phyloP scores from a whole-genome alignment of 768 basidiomycete genomes.

The Collybia sordida region DNA sequence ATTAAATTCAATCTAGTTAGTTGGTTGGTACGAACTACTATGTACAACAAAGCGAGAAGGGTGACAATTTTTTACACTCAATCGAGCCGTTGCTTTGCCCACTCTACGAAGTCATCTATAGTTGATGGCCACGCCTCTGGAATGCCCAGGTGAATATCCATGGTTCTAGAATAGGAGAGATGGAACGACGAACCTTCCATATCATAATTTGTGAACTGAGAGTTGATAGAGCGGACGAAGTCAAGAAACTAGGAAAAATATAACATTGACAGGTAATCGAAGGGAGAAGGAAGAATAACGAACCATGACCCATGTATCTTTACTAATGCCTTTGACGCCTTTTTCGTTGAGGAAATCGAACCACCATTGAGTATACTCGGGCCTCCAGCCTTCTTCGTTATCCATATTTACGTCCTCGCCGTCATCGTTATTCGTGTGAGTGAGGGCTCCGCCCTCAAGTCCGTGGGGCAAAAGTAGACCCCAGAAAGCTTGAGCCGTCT shows the following conservation, averaged over 20 bases:
- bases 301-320: constrained; percentile 90
- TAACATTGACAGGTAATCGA: constrained; percentile 1
- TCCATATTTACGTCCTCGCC: constrained; percentile 51
- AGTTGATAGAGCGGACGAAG: constrained; percentile 75
- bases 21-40: no score
- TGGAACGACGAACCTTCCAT: constrained; percentile 56
- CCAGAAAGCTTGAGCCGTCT: constrained; percentile 80
- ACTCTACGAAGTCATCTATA: constrained; percentile 82
- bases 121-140: constrained; percentile 85
- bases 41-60: neutral
- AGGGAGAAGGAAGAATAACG: constrained; percentile 19
- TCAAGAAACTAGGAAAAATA: constrained; percentile 62
- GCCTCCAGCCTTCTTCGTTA: constrained; percentile 58
- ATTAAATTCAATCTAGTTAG: no score
- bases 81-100: constrained; percentile 45
- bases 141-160: constrained; percentile 8
- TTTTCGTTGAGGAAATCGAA: constrained; percentile 70
- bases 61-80: constrained; percentile 3
- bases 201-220: constrained; percentile 71
- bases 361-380: constrained; percentile 70
- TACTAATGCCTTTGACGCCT: constrained; percentile 76
- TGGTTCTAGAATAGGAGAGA: neutral
- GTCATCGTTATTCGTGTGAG: constrained; percentile 36
- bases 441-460: constrained; percentile 62
- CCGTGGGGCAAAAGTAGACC: constrained; percentile 72